Percentiles rank a stretch among this genome's conserved stretches.
Evolutionary conservation across 176 grass and related monocot genomes (phyloP).

Genomic region (Calamus simplicifolius): DNA sequence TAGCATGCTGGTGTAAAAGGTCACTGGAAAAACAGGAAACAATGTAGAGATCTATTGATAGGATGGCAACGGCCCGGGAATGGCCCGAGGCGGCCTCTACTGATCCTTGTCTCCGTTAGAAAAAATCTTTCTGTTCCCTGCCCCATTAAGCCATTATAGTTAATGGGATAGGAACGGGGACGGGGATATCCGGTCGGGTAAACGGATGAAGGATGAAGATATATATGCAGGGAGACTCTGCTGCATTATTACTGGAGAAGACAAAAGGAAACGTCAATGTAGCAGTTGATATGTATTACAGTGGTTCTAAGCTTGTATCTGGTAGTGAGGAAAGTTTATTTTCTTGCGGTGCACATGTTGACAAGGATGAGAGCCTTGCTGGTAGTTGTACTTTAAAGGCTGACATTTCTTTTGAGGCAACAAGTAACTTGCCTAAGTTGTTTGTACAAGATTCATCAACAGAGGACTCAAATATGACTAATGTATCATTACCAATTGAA

Average conservation of each 20-base stretch:
- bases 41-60: no score
- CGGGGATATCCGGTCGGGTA: no score
- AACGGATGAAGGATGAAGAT: no score
- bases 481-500: conserved; percentile 73
- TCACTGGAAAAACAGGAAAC: no score
- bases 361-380: conserved; percentile 14
- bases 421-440: conserved; percentile 39
- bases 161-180: no score
- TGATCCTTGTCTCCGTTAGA: no score
- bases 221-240: conserved; percentile 56
- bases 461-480: conserved; percentile 33
- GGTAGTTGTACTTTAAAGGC: conserved; percentile 20
- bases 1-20: no score
- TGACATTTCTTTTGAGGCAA: conserved; percentile 24
- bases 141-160: no score
- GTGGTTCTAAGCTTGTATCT: conserved; percentile 26
- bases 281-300: conserved; percentile 84
- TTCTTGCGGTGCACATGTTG: conserved; percentile 19
- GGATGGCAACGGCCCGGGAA: no score
- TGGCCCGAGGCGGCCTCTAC: no score
- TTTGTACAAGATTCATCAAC: conserved; percentile 42
- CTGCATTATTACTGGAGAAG: conserved; percentile 64
- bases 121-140: no score
- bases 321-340: conserved; percentile 13
- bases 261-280: conserved; percentile 63